Conservation (phyloP, 148 eudicot species). For the Rhododendron kiyosumense region DNA sequence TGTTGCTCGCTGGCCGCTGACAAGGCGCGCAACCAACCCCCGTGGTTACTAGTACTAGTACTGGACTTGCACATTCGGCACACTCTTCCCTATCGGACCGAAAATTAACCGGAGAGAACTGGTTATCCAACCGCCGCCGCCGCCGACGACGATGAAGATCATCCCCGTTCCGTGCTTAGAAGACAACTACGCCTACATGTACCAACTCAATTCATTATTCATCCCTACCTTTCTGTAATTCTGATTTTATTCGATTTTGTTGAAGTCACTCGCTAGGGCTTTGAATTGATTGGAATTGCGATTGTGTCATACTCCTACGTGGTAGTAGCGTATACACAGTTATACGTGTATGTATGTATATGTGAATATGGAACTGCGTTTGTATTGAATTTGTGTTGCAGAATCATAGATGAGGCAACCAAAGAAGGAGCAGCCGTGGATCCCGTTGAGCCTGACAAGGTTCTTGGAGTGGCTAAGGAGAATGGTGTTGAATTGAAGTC, state of each 20-base stretch:
- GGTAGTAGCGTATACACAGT: too few relatives aligned
- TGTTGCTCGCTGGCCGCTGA: not conserved
- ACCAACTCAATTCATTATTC: not conserved
- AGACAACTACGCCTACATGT: constrained; percentile 92
- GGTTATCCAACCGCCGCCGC: not conserved
- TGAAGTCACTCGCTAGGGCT: not conserved
- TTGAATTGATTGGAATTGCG: not conserved
- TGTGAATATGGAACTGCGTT: not conserved
- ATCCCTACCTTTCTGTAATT: not conserved
- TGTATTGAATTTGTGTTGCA: constrained; percentile 17
- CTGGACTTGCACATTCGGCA: not conserved
- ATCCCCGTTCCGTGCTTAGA: constrained; percentile 72
- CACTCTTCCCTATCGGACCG: not conserved
- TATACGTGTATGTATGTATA: not conserved
- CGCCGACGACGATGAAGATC: constrained; percentile 47
- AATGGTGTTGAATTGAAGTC: constrained; percentile 47
- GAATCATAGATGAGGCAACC: constrained; percentile 73
- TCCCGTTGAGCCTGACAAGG: constrained; percentile 93
- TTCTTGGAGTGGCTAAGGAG: constrained; percentile 56
- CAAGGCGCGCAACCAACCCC: not conserved
- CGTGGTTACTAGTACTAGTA: too few relatives aligned
- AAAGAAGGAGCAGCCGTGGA: constrained; percentile 80
- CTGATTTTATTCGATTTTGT: not conserved
- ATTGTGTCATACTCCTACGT: not conserved
- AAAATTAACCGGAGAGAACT: not conserved